Conservation (phyloP, 495 filamentous ascomycete species). For the Aspergillus funiculosus region DNA sequence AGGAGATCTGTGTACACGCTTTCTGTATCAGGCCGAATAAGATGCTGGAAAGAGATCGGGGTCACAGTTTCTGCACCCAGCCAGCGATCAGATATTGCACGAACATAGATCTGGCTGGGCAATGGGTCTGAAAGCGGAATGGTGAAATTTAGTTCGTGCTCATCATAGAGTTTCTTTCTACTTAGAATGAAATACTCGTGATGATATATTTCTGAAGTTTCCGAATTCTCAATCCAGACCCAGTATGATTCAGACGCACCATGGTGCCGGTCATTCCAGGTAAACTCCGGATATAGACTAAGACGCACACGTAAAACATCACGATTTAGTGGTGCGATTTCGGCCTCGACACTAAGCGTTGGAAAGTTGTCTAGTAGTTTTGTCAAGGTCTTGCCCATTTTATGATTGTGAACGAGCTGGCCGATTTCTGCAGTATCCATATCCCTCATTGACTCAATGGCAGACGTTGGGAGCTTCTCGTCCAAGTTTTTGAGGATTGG, state of each 20-base stretch:
- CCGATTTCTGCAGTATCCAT: constrained; percentile 93
- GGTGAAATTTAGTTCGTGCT: constrained; percentile 95
- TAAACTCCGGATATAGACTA: constrained; percentile 80
- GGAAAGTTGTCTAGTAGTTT: constrained; percentile 88
- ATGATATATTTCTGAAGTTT: constrained; percentile 96
- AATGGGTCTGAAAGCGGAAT: constrained; percentile 91
- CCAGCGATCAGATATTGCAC: constrained; percentile 92
- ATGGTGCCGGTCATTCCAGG: constrained; percentile 93
- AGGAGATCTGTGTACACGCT: constrained; percentile 93
- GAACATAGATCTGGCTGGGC: constrained; percentile 91
- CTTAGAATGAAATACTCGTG: constrained; percentile 94
- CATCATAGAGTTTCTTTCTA: constrained; percentile 81
- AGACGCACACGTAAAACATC: constrained; percentile 88
- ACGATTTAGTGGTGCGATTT: constrained; percentile 92
- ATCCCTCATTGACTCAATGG: constrained; percentile 76
- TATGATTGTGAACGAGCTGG: constrained; percentile 80
- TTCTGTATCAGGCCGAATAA: constrained; percentile 95
- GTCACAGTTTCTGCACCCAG: constrained; percentile 94
- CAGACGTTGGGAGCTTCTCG: constrained; percentile 59
- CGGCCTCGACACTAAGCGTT: constrained; percentile 79
- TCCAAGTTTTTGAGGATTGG: constrained; percentile 80
- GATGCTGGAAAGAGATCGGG: constrained; percentile 92
- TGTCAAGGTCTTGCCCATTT: constrained; percentile 73
- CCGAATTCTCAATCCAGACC: constrained; percentile 98
- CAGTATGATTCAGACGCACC: constrained; percentile 94